phyloP scores from a whole-genome alignment of 2,329 filamentous ascomycete genomes.

The Cordyceps militaris region DNA sequence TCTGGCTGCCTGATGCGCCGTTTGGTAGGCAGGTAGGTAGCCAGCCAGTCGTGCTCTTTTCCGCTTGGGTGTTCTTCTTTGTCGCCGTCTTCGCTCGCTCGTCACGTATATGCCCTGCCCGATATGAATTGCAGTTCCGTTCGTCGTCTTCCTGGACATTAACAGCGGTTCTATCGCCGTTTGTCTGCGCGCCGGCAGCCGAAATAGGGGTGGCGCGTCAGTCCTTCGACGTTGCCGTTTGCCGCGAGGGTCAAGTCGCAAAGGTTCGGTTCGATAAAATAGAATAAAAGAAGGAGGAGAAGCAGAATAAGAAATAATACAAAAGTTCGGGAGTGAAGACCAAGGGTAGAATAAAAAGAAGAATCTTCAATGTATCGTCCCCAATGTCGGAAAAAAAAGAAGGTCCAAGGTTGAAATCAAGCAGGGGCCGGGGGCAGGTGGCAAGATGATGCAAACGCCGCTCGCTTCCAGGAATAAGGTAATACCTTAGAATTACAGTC shows the following conservation, averaged over 20 bases:
- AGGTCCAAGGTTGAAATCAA: background rate
- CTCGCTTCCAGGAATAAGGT: background rate
- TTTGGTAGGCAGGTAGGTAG: too few species aligned
- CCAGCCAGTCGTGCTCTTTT: background rate
- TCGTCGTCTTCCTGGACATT: conserved; percentile 1
- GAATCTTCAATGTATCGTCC: background rate
- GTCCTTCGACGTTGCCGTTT: background rate
- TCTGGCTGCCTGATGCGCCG: background rate
- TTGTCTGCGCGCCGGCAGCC: background rate
- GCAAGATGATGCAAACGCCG: conserved; percentile 1
- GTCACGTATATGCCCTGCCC: background rate
- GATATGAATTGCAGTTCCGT: background rate
- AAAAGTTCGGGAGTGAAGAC: background rate
- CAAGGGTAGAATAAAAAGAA: background rate
- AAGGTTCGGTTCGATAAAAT: background rate
- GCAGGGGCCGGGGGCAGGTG: background rate
- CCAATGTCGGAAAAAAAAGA: background rate
- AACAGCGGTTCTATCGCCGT: conserved; percentile 6
- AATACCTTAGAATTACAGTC: background rate
- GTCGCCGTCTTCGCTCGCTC: too few species aligned
- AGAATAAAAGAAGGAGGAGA: background rate
- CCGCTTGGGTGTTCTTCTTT: background rate
- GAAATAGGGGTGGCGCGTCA: background rate
- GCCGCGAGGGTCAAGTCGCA: background rate
- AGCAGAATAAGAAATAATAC: background rate